Evolutionary conservation across 257 asterid species (phyloP).

Genomic region (Solanum sitiens): DNA sequence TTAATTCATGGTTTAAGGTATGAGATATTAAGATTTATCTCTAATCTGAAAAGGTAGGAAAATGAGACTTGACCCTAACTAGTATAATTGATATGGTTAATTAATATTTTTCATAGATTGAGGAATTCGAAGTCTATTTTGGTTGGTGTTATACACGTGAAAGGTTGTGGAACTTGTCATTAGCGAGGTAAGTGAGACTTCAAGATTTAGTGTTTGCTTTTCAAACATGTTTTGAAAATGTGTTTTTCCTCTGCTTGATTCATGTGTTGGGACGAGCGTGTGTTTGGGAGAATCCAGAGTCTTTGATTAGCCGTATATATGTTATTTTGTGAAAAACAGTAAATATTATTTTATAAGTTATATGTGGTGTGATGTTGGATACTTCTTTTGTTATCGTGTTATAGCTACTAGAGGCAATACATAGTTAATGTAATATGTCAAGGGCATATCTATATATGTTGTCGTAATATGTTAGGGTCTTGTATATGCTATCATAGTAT

Average conservation of each 20-base stretch:
- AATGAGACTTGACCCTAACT: neutral
- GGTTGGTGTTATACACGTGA: neutral
- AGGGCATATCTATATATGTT: no score
- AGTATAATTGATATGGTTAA: neutral
- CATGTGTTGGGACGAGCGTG: neutral
- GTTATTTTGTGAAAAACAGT: no score
- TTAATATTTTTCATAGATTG: neutral
- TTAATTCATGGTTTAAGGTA: neutral
- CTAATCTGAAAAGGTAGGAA: neutral
- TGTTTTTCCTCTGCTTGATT: no score
- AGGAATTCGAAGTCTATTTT: neutral
- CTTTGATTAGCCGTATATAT: no score
- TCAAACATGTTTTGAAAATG: neutral
- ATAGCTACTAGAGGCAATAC: neutral
- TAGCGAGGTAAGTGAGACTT: neutral
- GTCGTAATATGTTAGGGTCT: no score
- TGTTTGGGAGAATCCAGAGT: no score
- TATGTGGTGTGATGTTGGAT: neutral
- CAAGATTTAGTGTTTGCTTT: neutral
- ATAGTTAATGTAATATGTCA: no score
- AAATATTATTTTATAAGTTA: no score
- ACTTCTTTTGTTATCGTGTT: neutral
- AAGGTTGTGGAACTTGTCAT: no score
- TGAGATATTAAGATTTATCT: neutral
- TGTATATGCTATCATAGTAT: no score